Base-by-base conservation (phyloP, 371 early-diverging fungal genomes). In the Lichtheimia corymbifera region DNA sequence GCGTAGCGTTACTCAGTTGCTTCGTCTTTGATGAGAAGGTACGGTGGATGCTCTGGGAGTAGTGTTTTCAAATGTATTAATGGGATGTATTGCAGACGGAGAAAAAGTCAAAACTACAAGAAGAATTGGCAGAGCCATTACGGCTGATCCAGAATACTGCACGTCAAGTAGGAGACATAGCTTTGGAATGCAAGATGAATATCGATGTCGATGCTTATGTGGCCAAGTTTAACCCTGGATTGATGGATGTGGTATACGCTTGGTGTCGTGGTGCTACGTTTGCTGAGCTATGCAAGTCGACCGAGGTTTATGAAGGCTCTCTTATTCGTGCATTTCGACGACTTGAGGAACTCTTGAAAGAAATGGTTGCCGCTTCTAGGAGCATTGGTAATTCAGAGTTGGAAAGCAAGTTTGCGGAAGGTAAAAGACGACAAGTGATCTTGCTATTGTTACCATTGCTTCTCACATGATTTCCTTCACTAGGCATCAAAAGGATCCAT, bases 191-290 rank as follows among this genome's bases (percentile, higher is more conserved):
- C 74, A 95, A 94, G 65, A 82, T 98, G 65, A 68, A 81, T 7
- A 82, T 93, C 14, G 92, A 93, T 69, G 84, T 84, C 63, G 88
- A 92, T 30, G 93, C 90, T 53, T 96, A 95, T 61, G 86, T 96
- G 3, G 75, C 84, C 53, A 80, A 76, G 18, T 97, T 97, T 78
- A 88, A 88, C 15, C 88, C 94, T 2, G 94, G 95, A 49, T 68
- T 99, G 55, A 99, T 99, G 99, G 97, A 98, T 66, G 93, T 97
- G 14, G 98, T 97, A 22, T 96, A 88, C 70, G 92, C 93, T n/a
- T 99, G 99, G 99, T 87, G 89, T 65, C 79, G 91, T 64, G 99
- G 99, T 0, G 92, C 95, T 44, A 95, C 92, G 64, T 99, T 99
- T 79, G 78, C 82, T 20, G 92, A 97, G 65, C 96, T 99, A 63